phyloP scores from a whole-genome alignment of 2,329 filamentous ascomycete species.

The Fusarium sp. region DNA sequence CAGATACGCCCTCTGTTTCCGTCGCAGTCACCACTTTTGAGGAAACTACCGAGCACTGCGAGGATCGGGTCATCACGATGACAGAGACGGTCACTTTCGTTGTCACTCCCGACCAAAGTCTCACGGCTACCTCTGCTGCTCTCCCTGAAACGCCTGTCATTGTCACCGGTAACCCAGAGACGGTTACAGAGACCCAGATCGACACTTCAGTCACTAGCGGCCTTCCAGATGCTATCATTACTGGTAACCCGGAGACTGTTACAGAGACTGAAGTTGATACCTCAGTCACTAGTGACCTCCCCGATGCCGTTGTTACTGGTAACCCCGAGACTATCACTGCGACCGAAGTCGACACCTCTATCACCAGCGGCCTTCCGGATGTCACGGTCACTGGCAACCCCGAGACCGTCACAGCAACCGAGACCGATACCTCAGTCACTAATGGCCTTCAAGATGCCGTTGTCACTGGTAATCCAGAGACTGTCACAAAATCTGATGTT shows the following conservation, averaged over 20 bases:
- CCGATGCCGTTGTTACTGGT: constrained; percentile 45
- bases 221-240: constrained; percentile 51
- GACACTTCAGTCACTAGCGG: constrained; percentile 48
- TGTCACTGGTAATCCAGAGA: constrained; percentile 44
- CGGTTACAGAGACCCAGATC: constrained; percentile 50
- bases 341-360: constrained; percentile 43
- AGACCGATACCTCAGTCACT: constrained; percentile 35
- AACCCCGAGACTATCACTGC: constrained; percentile 47
- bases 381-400: constrained; percentile 45
- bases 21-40: constrained; percentile 46
- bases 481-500: constrained; percentile 46
- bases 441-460: constrained; percentile 43
- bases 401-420: constrained; percentile 48
- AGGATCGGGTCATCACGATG: constrained; percentile 40
- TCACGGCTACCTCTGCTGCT: constrained; percentile 32
- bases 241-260: constrained; percentile 50
- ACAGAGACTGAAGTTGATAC: constrained; percentile 42
- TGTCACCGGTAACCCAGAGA: constrained; percentile 49
- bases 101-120: constrained; percentile 40
- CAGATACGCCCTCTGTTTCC: constrained; percentile 38
- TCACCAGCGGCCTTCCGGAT: constrained; percentile 40
- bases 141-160: constrained; percentile 36
- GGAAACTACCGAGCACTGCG: constrained; percentile 41
- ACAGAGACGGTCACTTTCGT: constrained; percentile 49
- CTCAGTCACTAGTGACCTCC: constrained; percentile 37